A percentile compares a stretch with the other conserved stretches of the same genome.
Conservation (phyloP, 768 basidiomycete species). For the Trametes gibbosa region DNA sequence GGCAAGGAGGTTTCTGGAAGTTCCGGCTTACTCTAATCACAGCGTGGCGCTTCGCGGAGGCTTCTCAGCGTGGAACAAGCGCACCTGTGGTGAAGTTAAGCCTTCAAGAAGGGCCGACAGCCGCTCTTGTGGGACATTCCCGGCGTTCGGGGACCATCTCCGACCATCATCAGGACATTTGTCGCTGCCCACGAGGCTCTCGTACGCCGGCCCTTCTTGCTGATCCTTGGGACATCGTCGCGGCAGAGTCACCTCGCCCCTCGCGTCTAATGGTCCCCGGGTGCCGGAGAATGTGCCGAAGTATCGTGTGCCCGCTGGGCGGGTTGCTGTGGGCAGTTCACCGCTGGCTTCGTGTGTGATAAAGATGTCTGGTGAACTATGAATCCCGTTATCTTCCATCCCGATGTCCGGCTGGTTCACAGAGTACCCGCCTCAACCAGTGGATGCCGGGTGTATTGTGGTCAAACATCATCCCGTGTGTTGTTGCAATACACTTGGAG, state of each 20-base stretch:
- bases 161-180: conserved; percentile 6
- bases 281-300: neutral
- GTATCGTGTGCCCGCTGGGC: neutral
- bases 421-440: neutral
- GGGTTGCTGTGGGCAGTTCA: neutral
- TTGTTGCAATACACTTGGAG: neutral
- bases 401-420: neutral
- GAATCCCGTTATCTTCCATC: neutral
- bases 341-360: neutral
- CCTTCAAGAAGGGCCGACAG: neutral
- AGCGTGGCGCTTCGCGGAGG: conserved; percentile 3
- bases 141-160: conserved; percentile 1
- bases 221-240: conserved; percentile 7
- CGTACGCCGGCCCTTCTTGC: conserved; percentile 8
- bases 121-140: neutral
- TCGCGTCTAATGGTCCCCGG: neutral
- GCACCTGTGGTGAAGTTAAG: neutral
- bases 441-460: neutral
- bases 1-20: conserved; percentile 8
- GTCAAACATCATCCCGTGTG: neutral
- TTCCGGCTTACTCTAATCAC: conserved; percentile 8
- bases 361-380: neutral
- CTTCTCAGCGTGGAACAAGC: neutral
- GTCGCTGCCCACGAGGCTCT: conserved; percentile 15
- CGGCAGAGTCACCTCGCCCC: conserved; percentile 3